Conservation (phyloP, 495 filamentous ascomycete genomes). For the Penicillium herquei region DNA sequence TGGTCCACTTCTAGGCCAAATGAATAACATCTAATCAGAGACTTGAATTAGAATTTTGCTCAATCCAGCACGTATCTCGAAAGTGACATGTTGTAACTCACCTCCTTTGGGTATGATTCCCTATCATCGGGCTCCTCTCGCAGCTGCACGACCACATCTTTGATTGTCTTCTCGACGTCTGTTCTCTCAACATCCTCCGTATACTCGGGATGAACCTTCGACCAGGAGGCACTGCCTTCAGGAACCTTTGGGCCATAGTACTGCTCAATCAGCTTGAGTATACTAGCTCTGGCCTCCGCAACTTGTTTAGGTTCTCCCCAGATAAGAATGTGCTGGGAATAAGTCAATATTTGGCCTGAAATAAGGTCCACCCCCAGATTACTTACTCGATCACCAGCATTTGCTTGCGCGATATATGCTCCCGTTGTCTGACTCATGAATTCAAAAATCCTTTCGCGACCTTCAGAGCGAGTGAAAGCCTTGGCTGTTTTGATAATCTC, state of each 20-base stretch:
- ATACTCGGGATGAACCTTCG: neutral
- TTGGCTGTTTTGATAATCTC: neutral
- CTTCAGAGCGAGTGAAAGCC: neutral
- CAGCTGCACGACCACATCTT: neutral
- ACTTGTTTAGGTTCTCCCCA: neutral
- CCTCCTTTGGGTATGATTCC: too few relatives aligned
- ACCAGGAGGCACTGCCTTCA: neutral
- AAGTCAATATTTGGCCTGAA: neutral
- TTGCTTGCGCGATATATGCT: neutral
- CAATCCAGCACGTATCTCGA: too few relatives aligned
- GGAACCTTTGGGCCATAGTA: neutral
- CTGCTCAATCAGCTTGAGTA: neutral
- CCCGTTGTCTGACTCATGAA: neutral
- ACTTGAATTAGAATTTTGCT: neutral
- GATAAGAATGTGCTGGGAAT: neutral
- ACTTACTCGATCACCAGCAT: neutral
- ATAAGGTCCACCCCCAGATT: neutral
- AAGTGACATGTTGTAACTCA: too few relatives aligned
- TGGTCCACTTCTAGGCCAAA: conserved; percentile 44
- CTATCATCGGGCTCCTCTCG: neutral
- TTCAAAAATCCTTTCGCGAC: neutral
- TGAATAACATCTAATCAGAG: conserved; percentile 32
- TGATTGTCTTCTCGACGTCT: neutral
- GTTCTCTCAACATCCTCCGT: neutral
- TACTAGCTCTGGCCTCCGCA: neutral